Evolutionary conservation across 768 basidiomycete genomes (phyloP), one percentile per base, ranked within the genome.

Genomic region (Mycena vitilis): DNA sequence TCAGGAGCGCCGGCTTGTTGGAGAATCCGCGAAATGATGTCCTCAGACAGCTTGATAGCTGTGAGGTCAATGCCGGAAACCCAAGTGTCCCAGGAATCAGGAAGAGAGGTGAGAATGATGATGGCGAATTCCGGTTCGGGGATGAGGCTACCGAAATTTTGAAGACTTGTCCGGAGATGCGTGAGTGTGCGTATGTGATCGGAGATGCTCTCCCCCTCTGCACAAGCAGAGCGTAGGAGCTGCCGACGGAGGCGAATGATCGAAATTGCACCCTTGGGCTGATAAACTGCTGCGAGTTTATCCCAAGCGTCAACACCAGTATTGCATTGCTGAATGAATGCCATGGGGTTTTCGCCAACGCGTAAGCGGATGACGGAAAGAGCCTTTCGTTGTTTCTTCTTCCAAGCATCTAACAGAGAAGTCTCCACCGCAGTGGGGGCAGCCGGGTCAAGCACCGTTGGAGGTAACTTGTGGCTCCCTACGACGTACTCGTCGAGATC

Each of bases 1-100:
- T 42, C 22, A 10, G 58, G 49, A 13, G 51, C 65, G 13, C 56
- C n/a, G 45, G 74, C 71, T 45, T 75, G 71, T 30, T 70, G 72
- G 13, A 78, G 68, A 18, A 78, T 71, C 5, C 71, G 63, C 1
- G 75, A 70, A 52, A 76, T 74, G 51, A 77, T 54, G 25, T 71
- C 64, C 22, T 65, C 40, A 15, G 70, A 69, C 10, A 68, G 57
- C 49, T 71, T 63, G 22, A 75, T 49, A 15, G 56, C 70, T 18
- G 65, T 20, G 57, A 71, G 20, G 52, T 77, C 72, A 10, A 75
- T 68, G 18, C 70, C 38, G 7, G 59, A 63, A 23, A 77, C 77
- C 60, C 79, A 81, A 2, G 66, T n/a, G 59, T 79, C 73, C 81
- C 81, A 81, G 10, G 78, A 73, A 5, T 79, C 73, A 23, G 78